Conservation (phyloP, 1,284 basidiomycete species). For the Violaceomyces palustris region DNA sequence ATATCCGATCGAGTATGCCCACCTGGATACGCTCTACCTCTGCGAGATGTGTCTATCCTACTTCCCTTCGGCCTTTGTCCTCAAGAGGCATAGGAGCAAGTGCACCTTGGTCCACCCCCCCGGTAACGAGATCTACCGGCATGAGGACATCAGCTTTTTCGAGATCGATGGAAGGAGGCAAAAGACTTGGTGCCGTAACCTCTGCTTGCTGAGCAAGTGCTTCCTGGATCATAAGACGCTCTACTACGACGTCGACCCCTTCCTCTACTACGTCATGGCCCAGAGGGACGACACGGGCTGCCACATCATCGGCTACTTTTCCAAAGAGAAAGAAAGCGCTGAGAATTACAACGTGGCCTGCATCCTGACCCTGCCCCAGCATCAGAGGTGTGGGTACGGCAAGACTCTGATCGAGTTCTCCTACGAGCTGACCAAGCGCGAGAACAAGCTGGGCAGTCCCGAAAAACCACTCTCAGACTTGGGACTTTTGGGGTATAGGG, state of each 20-base stretch:
- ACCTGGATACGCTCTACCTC: constrained; percentile 88
- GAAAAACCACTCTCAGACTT: constrained; percentile 97
- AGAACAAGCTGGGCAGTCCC: constrained; percentile 89
- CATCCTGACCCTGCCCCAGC: constrained; percentile 93
- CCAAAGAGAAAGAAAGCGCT: constrained; percentile 96
- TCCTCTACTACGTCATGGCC: constrained; percentile 97
- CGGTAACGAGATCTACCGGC: constrained; percentile 97
- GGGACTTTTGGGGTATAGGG: constrained; percentile 85
- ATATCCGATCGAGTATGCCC: constrained; percentile 94
- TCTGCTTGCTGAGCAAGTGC: constrained; percentile 93
- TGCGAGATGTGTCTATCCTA: constrained; percentile 83
- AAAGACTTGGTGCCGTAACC: constrained; percentile 91
- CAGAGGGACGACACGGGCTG: constrained; percentile 84
- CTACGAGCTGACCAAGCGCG: constrained; percentile 94
- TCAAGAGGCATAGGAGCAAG: constrained; percentile 72
- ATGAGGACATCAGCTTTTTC: constrained; percentile 94
- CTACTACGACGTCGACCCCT: constrained; percentile 99
- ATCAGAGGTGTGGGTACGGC: constrained; percentile 93
- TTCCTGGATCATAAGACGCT: constrained; percentile 99
- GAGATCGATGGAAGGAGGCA: constrained; percentile 97
- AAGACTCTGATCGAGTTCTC: constrained; percentile 96
- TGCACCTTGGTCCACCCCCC: constrained; percentile 93
- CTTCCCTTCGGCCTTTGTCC: constrained; percentile 35
- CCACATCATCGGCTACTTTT: constrained; percentile 96
- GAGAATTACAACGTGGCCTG: constrained; percentile 99